Conservation (phyloP, 352 stramenopile species). For the Phytophthora sansomeana region DNA sequence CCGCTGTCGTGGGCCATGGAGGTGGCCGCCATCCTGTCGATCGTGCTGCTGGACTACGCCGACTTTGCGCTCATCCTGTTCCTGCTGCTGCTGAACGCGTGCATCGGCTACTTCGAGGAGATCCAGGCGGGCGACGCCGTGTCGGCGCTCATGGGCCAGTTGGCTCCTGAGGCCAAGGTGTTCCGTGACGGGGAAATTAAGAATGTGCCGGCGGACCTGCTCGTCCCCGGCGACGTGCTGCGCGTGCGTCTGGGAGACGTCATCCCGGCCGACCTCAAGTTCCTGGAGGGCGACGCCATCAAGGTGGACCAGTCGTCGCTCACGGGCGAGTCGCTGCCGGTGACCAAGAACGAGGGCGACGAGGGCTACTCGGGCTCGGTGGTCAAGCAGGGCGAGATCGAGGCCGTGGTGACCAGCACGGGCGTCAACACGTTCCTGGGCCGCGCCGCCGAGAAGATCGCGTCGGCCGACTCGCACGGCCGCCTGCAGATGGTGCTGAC, state of each 20-base stretch:
- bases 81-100: conserved; percentile 74
- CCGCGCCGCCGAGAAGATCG: no score
- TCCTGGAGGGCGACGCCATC: conserved; percentile 81
- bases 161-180: no score
- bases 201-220: conserved; percentile 67
- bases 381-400: conserved; percentile 91
- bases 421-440: conserved; percentile 93
- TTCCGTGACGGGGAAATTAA: no score
- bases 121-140: no score
- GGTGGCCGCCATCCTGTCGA: conserved; percentile 71
- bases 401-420: conserved; percentile 90
- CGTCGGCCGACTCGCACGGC: conserved; percentile 69
- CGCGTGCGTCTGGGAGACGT: conserved; percentile 89
- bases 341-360: conserved; percentile 69
- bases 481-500: conserved; percentile 93
- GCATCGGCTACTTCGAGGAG: conserved; percentile 84
- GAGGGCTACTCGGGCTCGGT: conserved; percentile 85
- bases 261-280: conserved; percentile 92
- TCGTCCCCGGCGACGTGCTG: conserved; percentile 82
- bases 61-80: conserved; percentile 81
- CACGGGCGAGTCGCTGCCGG: no score
- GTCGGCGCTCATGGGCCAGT: no score
- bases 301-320: conserved; percentile 94
- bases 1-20: conserved; percentile 88
- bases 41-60: conserved; percentile 81